A percentile compares a stretch with the other conserved stretches of the same genome.
Evolutionary conservation across 2,329 filamentous ascomycete genomes (phyloP).

Genomic region (Colletotrichum nymphaeae): DNA sequence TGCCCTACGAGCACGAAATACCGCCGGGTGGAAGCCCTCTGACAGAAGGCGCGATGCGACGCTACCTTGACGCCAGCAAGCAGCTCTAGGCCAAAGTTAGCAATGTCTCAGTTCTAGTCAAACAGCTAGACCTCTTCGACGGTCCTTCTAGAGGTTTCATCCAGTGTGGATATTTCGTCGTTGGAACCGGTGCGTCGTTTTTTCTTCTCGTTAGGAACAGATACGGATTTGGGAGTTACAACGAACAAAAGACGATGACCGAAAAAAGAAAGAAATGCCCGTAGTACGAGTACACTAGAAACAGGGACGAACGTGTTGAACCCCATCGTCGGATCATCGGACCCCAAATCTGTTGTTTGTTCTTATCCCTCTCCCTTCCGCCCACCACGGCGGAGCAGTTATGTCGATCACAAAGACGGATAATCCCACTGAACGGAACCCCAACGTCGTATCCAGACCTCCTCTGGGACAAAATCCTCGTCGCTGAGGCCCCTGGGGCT

Average conservation of each 20-base stretch:
- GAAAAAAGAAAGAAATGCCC: slow-evolving; percentile 8
- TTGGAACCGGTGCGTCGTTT: too few species aligned
- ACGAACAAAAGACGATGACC: neutral
- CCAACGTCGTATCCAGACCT: slow-evolving; percentile 4
- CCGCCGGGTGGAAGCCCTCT: neutral
- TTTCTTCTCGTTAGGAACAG: too few species aligned
- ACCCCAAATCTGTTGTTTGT: neutral
- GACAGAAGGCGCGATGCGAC: slow-evolving; percentile 20
- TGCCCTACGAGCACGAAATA: slow-evolving; percentile 6
- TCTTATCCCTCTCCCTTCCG: neutral
- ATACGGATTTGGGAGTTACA: neutral
- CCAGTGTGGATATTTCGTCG: neutral
- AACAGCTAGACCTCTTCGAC: slow-evolving; percentile 7
- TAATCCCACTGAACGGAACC: neutral
- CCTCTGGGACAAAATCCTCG: neutral
- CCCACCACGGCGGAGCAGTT: neutral
- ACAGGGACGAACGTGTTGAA: neutral
- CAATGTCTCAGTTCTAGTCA: neutral
- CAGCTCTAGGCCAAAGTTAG: slow-evolving; percentile 1
- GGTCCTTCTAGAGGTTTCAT: slow-evolving; percentile 12
- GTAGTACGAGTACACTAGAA: neutral
- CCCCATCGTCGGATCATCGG: slow-evolving; percentile 19
- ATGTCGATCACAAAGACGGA: slow-evolving; percentile 21
- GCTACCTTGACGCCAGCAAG: slow-evolving; percentile 1
- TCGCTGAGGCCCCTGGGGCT: neutral